Conservation (phyloP, 306 rosid species). For the Lablab purpureus region DNA sequence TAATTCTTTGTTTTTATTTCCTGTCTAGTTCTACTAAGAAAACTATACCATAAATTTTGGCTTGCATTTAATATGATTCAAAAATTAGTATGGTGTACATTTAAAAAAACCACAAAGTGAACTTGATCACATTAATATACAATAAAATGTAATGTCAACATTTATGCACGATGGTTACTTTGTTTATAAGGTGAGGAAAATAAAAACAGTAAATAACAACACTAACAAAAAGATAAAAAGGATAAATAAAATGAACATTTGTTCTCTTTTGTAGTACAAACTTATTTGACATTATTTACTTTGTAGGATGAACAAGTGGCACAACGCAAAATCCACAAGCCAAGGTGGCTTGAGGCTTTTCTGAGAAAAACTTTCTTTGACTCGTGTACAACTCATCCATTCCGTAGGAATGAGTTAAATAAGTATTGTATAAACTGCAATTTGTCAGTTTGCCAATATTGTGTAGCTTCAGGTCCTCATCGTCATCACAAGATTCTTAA, state of each 20-base stretch:
- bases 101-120: not conserved
- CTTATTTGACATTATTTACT: conserved; percentile 38
- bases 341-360: conserved; percentile 56
- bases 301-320: conserved; percentile 45
- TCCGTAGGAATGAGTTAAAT: conserved; percentile 46
- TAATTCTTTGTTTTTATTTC: too few species aligned
- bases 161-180: not conserved
- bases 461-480: conserved; percentile 51
- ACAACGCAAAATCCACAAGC: not conserved
- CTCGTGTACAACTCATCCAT: conserved; percentile 43
- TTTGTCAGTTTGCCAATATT: conserved; percentile 51
- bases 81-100: too few species aligned
- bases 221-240: not conserved
- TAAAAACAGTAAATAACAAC: conserved; percentile 17
- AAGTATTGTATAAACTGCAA: conserved; percentile 59
- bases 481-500: conserved; percentile 50
- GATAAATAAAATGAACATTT: conserved; percentile 8
- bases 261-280: conserved; percentile 5
- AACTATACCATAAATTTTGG: too few species aligned
- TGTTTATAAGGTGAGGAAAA: not conserved
- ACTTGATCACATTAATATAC: conserved; percentile 21
- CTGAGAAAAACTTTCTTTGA: conserved; percentile 45
- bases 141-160: not conserved
- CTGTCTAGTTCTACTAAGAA: too few species aligned
- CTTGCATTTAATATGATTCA: too few species aligned